phyloP scores from a whole-genome alignment of 495 filamentous ascomycete genomes.

The Podospora pseudoanserina region DNA sequence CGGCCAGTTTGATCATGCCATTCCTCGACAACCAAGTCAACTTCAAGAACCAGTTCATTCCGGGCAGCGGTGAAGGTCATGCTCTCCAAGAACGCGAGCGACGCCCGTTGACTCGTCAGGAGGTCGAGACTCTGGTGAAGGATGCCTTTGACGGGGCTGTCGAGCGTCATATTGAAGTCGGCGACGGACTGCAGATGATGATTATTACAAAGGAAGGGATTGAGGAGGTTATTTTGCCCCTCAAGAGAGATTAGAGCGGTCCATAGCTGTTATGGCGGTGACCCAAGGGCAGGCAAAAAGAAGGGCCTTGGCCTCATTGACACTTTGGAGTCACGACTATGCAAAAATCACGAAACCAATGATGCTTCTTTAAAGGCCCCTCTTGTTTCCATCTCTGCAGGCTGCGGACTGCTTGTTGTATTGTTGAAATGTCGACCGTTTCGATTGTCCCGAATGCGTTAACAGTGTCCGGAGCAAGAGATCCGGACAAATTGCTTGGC shows the following conservation, averaged over 20 bases:
- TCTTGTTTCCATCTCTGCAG: neutral
- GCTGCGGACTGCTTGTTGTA: neutral
- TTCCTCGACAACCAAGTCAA: conserved; percentile 99
- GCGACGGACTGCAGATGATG: conserved; percentile 94
- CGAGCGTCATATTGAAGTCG: conserved; percentile 97
- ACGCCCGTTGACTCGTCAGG: conserved; percentile 59
- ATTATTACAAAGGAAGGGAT: conserved; percentile 83
- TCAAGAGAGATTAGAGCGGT: conserved; percentile 73
- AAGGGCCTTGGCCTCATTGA: neutral
- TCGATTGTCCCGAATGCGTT: neutral
- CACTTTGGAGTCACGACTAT: neutral
- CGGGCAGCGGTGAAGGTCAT: conserved; percentile 80
- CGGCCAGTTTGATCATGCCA: conserved; percentile 94
- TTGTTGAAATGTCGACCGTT: neutral
- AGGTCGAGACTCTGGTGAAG: conserved; percentile 82
- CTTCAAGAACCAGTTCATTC: conserved; percentile 97
- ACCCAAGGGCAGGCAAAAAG: neutral
- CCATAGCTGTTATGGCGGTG: neutral
- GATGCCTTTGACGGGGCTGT: conserved; percentile 98
- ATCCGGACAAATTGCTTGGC: neutral
- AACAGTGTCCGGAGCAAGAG: neutral
- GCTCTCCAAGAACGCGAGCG: conserved; percentile 67
- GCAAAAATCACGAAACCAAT: neutral
- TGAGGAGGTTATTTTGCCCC: conserved; percentile 72
- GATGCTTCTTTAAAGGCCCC: neutral